A percentile compares a stretch with the other conserved stretches of the same genome.
Conservation (phyloP, 345 rosid species). For the Limnanthes douglasii region DNA sequence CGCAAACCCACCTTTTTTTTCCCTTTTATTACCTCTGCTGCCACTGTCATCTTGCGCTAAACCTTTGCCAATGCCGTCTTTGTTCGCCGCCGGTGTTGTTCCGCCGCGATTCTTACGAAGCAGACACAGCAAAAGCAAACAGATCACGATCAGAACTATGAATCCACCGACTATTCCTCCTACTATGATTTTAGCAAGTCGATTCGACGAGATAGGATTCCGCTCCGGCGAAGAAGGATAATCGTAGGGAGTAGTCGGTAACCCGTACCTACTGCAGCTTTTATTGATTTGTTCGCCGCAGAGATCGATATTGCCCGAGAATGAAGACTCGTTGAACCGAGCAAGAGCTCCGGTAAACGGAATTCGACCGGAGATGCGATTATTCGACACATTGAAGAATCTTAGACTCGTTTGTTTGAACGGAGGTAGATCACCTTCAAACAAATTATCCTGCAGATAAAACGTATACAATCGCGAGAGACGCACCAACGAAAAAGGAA, state of each 20-base stretch:
- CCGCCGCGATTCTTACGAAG: too few species aligned
- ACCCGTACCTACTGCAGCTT: constrained; percentile 3
- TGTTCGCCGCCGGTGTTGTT: too few species aligned
- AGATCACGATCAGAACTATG: constrained; percentile 5
- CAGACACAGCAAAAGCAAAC: constrained; percentile 5
- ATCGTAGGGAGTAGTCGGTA: constrained; percentile 18
- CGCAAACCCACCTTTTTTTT: constrained; percentile 40
- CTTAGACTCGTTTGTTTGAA: constrained; percentile 68
- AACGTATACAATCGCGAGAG: constrained; percentile 52
- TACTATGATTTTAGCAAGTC: constrained; percentile 16
- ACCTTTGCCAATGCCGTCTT: constrained; percentile 9
- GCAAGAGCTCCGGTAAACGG: constrained; percentile 51
- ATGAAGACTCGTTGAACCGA: constrained; percentile 59
- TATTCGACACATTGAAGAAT: constrained; percentile 72
- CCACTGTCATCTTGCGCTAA: too few species aligned
- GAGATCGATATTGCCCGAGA: constrained; percentile 35
- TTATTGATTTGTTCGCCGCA: constrained; percentile 54
- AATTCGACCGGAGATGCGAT: constrained; percentile 54
- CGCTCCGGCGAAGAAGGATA: too few species aligned
- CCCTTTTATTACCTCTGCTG: constrained; percentile 14
- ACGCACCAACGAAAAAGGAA: constrained; percentile 43
- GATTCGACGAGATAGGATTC: constrained; percentile 12
- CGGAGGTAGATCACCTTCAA: constrained; percentile 52
- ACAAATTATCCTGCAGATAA: constrained; percentile 42
- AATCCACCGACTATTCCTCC: constrained; percentile 30